Evolutionary conservation across 441 rosid genomes (phyloP).

Genomic region (Pelargonium cotyledonis): DNA sequence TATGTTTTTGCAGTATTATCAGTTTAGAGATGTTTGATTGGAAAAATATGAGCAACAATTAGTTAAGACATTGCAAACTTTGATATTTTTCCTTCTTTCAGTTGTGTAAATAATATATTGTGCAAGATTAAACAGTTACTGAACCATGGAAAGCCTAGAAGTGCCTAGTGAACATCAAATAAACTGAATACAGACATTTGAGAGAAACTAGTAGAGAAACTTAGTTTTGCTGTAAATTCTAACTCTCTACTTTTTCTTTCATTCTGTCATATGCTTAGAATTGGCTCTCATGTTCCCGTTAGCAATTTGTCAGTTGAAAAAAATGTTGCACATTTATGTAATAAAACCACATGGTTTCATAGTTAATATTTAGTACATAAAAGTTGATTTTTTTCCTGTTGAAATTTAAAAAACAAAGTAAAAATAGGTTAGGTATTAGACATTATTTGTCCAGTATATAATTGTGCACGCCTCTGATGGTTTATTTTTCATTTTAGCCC

Average conservation of each 20-base stretch:
- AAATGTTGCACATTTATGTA: neutral
- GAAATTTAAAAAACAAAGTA: slow-evolving; percentile 3
- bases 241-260: neutral
- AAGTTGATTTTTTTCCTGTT: neutral
- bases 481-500: slow-evolving; percentile 1
- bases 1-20: neutral
- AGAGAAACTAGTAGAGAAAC: neutral
- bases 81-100: neutral
- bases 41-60: neutral
- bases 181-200: neutral
- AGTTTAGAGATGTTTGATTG: neutral
- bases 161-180: neutral
- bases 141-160: neutral
- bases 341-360: neutral
- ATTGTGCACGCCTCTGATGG: neutral
- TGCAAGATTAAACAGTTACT: neutral
- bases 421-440: neutral
- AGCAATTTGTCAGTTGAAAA: neutral
- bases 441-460: neutral
- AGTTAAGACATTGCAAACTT: neutral
- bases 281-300: slow-evolving; percentile 4
- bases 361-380: neutral
- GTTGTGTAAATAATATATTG: neutral
- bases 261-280: neutral
- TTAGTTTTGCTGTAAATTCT: neutral